Evolutionary conservation across 2,329 filamentous ascomycete species (phyloP), one percentile per base, ranked within the genome.

Genomic region (Diaporthe citrichinensis): DNA sequence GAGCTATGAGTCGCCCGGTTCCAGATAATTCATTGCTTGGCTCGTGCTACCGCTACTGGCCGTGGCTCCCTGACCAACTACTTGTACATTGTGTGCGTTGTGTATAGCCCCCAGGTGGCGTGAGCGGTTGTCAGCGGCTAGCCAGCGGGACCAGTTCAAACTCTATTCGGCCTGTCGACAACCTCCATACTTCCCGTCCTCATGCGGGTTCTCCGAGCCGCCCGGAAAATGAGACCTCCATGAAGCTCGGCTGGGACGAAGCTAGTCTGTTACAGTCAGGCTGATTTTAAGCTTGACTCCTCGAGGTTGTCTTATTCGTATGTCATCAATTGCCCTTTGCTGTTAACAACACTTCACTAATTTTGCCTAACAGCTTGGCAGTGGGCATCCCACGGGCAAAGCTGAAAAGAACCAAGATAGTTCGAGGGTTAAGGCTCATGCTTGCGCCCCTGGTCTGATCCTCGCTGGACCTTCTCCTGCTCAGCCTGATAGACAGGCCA

Each of bases 121-220:
- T 51, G 28, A 9, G 23, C 44, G 23, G 25, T 39, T 53, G 44
- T 34, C 44, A 39, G 44, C 28, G 62, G 62, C 44, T 53, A 49
- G 46, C 20, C 62, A 53, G 44, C 20, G 31, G 20, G 31, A 36
- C 39, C 44, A 51, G 62, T 25, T 53, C 20, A 68, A 51, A 68
- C 62, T 68, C 62, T 68, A 49, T 34, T 51, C 46, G 44, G 46
- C 62, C 31, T 68, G 31, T 36, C 31, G 46, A 51, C 20, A 53
- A 53, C 31, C 44, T 68, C 62, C 62, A 53, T 53, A 53, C 62
- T 51, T 51, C 62, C 44, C 62, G 62, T 31, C 31, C 31, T 46
- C 46, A 51, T 53, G 44, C 62, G 46, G 10, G 46, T 36, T n/a
- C 46, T 68, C 62, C 62, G 62, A 68, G 62, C 62, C 14, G 62